phyloP scores from a whole-genome alignment of 257 asterid species.

The Voacanga thouarsii region DNA sequence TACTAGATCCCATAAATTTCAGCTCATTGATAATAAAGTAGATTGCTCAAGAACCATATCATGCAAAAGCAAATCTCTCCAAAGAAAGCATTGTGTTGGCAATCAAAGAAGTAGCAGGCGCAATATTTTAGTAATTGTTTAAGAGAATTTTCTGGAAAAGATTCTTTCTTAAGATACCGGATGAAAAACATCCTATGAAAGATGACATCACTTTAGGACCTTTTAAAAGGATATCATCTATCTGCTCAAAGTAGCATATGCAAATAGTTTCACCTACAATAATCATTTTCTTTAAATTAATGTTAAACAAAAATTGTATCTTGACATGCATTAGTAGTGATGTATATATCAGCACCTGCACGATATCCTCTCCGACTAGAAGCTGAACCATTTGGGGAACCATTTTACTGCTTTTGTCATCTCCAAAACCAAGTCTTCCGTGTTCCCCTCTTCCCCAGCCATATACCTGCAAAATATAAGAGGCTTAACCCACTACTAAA shows the following conservation, averaged over 20 bases:
- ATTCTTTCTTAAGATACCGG: background rate
- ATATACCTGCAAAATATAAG: conserved; percentile 55
- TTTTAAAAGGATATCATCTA: background rate
- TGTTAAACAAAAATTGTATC: background rate
- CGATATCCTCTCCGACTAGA: conserved; percentile 75
- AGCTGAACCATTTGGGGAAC: conserved; percentile 96
- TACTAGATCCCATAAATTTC: too few relatives aligned
- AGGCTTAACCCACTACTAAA: conserved; percentile 3
- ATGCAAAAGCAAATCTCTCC: background rate
- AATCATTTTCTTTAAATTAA: background rate
- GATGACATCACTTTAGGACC: background rate
- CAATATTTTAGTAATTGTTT: background rate
- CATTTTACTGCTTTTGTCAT: conserved; percentile 99
- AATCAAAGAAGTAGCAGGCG: background rate
- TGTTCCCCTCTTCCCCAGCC: conserved; percentile 99
- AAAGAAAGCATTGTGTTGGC: background rate
- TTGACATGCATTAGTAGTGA: background rate
- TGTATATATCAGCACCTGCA: conserved; percentile 57
- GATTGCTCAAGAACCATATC: background rate
- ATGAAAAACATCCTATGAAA: background rate
- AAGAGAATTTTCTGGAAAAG: background rate
- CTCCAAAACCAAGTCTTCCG: conserved; percentile 98
- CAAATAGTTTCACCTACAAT: background rate
- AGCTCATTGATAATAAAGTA: background rate
- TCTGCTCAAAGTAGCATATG: background rate